Percentiles rank a stretch among this genome's conserved stretches.
Conservation (phyloP, 2,329 filamentous ascomycete genomes). For the Emergomyces pasteurianus region DNA sequence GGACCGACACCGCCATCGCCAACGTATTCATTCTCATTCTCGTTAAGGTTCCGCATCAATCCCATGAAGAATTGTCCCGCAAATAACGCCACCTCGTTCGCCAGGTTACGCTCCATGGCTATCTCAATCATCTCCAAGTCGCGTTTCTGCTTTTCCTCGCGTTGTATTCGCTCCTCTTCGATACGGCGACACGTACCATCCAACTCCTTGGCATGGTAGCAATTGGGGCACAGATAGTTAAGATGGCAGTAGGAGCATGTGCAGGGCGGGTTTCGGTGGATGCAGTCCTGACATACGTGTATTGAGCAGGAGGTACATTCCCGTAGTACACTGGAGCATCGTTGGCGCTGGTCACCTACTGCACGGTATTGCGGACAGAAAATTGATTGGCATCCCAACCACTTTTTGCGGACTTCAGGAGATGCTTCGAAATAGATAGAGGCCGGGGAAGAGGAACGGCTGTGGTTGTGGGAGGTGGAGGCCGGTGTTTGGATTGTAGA, state of each 20-base stretch:
- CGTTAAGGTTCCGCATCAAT: conserved; percentile 7
- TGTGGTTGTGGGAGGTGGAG: conserved; percentile 27
- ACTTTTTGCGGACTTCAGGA: conserved; percentile 23
- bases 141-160: conserved; percentile 29
- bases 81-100: conserved; percentile 31
- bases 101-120: conserved; percentile 29
- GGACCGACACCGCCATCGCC: neutral
- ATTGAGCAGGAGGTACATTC: conserved; percentile 36
- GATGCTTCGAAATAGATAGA: conserved; percentile 27
- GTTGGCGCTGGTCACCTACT: conserved; percentile 34
- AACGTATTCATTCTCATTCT: conserved; percentile 2
- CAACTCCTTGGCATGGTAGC: conserved; percentile 25
- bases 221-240: conserved; percentile 35
- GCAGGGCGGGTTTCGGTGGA: conserved; percentile 29
- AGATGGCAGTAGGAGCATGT: conserved; percentile 32
- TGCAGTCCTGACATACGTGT: conserved; percentile 36
- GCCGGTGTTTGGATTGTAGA: conserved; percentile 28
- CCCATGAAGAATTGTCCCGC: conserved; percentile 29
- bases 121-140: conserved; percentile 30
- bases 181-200: conserved; percentile 29
- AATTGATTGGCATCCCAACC: conserved; percentile 38
- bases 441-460: conserved; percentile 29
- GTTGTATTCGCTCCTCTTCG: conserved; percentile 27
- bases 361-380: conserved; percentile 34
- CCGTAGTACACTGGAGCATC: conserved; percentile 31